phyloP scores from a whole-genome alignment of 495 filamentous ascomycete genomes.

The Articulospora tetracladia region DNA sequence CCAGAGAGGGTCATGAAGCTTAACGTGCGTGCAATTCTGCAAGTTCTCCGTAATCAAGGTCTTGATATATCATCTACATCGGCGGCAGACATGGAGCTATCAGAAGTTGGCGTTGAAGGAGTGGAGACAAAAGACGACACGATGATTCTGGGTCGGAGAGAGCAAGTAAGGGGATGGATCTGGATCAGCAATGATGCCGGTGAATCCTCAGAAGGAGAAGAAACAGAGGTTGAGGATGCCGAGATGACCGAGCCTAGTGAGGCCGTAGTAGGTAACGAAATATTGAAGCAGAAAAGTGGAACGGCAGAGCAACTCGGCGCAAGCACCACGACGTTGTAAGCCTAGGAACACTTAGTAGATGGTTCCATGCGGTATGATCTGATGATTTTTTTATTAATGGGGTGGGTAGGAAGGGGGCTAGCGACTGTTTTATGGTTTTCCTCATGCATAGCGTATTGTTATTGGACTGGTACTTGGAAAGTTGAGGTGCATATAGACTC shows the following conservation, averaged over 20 bases:
- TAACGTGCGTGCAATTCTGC: conserved; percentile 55
- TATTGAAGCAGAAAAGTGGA: conserved; percentile 10
- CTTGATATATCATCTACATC: conserved; percentile 49
- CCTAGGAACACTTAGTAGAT: no score
- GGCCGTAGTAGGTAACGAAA: conserved; percentile 10
- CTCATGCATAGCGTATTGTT: no score
- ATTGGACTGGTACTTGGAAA: no score
- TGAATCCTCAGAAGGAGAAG: conserved; percentile 21
- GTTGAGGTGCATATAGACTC: no score
- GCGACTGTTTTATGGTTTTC: no score
- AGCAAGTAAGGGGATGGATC: conserved; percentile 27
- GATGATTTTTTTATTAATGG: no score
- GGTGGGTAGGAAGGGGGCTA: no score
- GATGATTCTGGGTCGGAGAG: conserved; percentile 36
- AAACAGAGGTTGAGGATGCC: conserved; percentile 18
- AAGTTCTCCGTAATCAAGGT: conserved; percentile 51
- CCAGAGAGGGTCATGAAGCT: conserved; percentile 59
- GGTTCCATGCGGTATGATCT: no score
- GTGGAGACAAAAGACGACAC: conserved; percentile 35
- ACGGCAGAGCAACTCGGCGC: background rate
- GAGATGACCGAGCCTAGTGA: conserved; percentile 11
- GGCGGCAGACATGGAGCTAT: conserved; percentile 43
- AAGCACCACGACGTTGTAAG: no score
- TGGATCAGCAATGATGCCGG: conserved; percentile 27
- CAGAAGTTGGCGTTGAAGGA: conserved; percentile 34